A percentile compares a stretch with the other conserved stretches of the same genome.
Evolutionary conservation across 805 yeast species (phyloP).

Genomic region (Lipomyces kockii): DNA sequence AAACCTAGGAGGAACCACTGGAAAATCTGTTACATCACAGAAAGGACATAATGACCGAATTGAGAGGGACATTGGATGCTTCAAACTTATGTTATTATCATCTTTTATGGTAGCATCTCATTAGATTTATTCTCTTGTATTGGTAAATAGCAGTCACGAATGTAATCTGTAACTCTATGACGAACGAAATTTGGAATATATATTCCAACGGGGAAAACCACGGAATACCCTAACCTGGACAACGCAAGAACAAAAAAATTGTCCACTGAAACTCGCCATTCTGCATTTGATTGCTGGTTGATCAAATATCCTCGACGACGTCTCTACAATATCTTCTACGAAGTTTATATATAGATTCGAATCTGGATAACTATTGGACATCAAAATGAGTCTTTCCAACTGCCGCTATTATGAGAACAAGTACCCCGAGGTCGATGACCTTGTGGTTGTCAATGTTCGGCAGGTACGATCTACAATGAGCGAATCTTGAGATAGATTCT

Average conservation of each 20-base stretch:
- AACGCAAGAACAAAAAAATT: not conserved
- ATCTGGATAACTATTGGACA: not conserved
- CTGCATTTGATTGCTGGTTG: not conserved
- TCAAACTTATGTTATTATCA: too few species aligned
- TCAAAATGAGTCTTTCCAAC: conserved; percentile 75
- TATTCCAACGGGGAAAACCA: too few species aligned
- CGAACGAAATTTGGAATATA: too few species aligned
- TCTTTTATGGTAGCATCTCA: not conserved
- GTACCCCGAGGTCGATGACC: conserved; percentile 98
- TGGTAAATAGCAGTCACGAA: not conserved
- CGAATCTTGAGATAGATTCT: not conserved
- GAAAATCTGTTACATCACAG: not conserved
- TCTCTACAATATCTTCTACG: not conserved
- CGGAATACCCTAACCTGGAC: not conserved
- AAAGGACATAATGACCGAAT: not conserved
- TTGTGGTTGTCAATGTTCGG: conserved; percentile 98
- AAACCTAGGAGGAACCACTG: not conserved
- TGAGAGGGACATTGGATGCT: too few species aligned
- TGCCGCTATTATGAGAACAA: conserved; percentile 98
- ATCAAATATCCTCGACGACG: not conserved
- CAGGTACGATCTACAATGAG: conserved; percentile 51
- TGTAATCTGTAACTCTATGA: not conserved
- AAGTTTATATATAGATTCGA: not conserved
- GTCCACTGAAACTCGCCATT: not conserved
- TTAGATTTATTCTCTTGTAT: not conserved